These are phyloP conservation scores for Podospora didyma DNA, from an alignment of 495 filamentous ascomycete genomes.

Conservation along the genomic window DNA sequence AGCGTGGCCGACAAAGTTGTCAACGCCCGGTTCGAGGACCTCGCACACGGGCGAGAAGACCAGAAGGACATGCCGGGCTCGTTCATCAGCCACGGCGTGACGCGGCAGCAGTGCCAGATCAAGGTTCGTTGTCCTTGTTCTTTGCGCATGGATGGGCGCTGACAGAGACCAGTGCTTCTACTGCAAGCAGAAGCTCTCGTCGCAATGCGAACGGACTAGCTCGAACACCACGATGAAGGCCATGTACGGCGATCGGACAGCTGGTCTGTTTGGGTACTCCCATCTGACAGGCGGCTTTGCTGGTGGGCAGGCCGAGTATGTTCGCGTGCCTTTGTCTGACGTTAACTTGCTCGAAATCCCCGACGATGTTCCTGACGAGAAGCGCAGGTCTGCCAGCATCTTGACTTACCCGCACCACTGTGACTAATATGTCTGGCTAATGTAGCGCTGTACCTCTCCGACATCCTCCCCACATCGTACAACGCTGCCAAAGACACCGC, in stretches of 20 bases:
- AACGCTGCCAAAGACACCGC: slow-evolving; percentile 80
- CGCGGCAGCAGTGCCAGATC: slow-evolving; percentile 27
- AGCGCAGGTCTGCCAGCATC: slow-evolving; percentile 40
- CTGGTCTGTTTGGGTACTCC: slow-evolving; percentile 72
- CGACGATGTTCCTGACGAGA: slow-evolving; percentile 80
- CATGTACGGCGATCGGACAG: slow-evolving; percentile 70
- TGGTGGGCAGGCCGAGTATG: slow-evolving; percentile 85
- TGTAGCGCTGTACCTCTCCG: slow-evolving; percentile 68
- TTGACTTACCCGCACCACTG: too few relatives aligned
- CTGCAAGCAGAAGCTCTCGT: slow-evolving; percentile 70
- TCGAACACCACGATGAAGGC: slow-evolving; percentile 61
- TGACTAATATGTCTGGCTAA: background rate
- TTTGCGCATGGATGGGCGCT: slow-evolving; percentile 52
- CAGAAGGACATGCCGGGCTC: slow-evolving; percentile 35
- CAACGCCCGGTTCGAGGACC: slow-evolving; percentile 26
- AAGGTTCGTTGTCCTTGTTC: too few relatives aligned
- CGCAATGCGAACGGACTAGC: slow-evolving; percentile 80
- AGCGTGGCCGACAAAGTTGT: slow-evolving; percentile 31
- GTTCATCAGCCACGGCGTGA: slow-evolving; percentile 29
- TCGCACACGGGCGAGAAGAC: slow-evolving; percentile 12
- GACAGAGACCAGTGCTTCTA: slow-evolving; percentile 66
- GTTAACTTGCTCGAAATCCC: slow-evolving; percentile 79
- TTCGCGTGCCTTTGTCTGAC: slow-evolving; percentile 76
- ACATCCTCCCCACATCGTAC: slow-evolving; percentile 75
- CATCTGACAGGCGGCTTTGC: slow-evolving; percentile 85